Evolutionary conservation across 2,329 filamentous ascomycete genomes (phyloP).

Genomic region (Cordyceps farinosa): DNA sequence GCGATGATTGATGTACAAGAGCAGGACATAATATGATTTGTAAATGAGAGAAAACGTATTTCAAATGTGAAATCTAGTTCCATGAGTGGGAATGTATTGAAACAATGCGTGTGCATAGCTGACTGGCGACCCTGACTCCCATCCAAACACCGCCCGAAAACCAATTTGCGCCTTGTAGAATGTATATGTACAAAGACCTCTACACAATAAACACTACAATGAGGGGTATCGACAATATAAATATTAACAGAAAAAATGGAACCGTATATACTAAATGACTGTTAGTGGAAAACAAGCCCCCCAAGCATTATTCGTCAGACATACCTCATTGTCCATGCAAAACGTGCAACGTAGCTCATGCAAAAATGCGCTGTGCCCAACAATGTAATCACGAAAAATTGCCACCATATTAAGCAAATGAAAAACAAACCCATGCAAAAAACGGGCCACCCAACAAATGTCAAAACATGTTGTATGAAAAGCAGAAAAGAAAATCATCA

Average conservation of each 20-base stretch:
- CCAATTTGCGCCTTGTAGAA: constrained; percentile 9
- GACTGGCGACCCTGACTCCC: neutral
- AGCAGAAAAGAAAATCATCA: neutral
- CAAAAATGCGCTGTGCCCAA: constrained; percentile 1
- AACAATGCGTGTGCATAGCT: neutral
- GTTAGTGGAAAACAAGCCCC: neutral
- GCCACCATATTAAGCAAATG: neutral
- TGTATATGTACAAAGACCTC: constrained; percentile 15
- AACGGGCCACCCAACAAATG: neutral
- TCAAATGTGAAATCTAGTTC: neutral
- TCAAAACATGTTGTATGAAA: constrained; percentile 3
- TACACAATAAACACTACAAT: constrained; percentile 2
- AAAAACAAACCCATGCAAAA: neutral
- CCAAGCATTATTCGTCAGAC: neutral
- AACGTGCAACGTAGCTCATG: constrained; percentile 7
- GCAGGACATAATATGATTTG: neutral
- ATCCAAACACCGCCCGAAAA: constrained; percentile 11
- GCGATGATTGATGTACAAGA: neutral
- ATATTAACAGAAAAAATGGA: constrained; percentile 5
- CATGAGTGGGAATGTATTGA: neutral
- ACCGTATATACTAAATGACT: neutral
- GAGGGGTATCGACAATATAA: constrained; percentile 15
- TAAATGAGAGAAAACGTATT: constrained; percentile 8
- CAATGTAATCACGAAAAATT: neutral
- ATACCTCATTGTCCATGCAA: constrained; percentile 12